phyloP scores from a whole-genome alignment of 192 early-diverging fungal species.

The Backusella tarrabulga region DNA sequence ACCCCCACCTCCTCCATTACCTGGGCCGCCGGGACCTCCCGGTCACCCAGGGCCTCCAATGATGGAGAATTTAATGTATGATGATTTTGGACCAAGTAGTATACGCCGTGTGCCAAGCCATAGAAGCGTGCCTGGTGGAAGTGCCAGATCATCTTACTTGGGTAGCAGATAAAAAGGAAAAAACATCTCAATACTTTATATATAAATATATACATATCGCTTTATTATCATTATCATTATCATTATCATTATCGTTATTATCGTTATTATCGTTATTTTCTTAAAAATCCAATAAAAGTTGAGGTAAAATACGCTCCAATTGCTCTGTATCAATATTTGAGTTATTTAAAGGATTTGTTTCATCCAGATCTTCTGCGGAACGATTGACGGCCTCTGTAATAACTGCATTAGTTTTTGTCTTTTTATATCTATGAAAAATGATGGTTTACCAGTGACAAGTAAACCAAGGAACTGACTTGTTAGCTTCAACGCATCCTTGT shows the following conservation, averaged over 20 bases:
- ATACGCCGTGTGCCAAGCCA: conserved; percentile 4
- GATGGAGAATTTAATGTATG: conserved; percentile 6
- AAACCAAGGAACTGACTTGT: not conserved
- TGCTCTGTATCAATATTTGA: not conserved
- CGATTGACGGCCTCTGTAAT: conserved; percentile 2
- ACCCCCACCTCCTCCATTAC: not conserved
- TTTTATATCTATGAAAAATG: not conserved
- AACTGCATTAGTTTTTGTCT: not conserved
- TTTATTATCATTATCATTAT: not conserved
- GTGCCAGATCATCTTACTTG: not conserved
- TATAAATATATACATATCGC: not conserved
- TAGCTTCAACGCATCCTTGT: not conserved
- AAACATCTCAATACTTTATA: not conserved
- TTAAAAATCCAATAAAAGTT: conserved; percentile 21
- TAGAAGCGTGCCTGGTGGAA: conserved; percentile 11
- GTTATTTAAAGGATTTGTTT: not conserved
- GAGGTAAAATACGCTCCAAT: conserved; percentile 7
- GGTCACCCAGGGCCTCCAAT: not conserved
- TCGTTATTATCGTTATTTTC: not conserved
- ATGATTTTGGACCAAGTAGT: not conserved
- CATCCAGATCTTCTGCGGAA: not conserved
- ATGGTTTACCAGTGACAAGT: not conserved
- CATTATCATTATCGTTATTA: too few species aligned
- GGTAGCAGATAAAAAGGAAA: not conserved
- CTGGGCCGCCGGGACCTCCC: not conserved